These are phyloP conservation scores for Phialophora expanda DNA, from an alignment of 2,329 filamentous ascomycete genomes.

Conservation along the genomic window DNA sequence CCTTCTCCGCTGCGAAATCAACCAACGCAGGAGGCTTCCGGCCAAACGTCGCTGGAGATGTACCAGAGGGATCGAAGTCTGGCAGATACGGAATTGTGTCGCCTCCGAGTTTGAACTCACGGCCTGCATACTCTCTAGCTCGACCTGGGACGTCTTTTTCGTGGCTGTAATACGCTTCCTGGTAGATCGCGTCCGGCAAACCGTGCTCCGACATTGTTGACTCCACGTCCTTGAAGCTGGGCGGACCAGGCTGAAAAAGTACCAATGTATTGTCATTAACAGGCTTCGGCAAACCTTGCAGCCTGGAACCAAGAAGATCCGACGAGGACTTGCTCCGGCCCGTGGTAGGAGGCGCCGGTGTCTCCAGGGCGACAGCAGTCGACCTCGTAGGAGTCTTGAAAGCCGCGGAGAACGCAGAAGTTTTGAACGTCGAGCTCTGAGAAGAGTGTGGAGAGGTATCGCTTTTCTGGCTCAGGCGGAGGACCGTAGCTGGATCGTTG, in stretches of 20 bases:
- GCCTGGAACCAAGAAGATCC: background rate
- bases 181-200: slow-evolving; percentile 74
- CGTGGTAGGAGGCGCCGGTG: slow-evolving; percentile 13
- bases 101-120: slow-evolving; percentile 79
- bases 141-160: slow-evolving; percentile 81
- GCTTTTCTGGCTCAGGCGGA: slow-evolving; percentile 70
- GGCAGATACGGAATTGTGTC: slow-evolving; percentile 79
- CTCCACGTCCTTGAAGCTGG: slow-evolving; percentile 50
- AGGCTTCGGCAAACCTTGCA: slow-evolving; percentile 10
- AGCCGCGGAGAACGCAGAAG: slow-evolving; percentile 8
- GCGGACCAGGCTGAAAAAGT: slow-evolving; percentile 39
- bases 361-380: slow-evolving; percentile 17
- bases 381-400: slow-evolving; percentile 20
- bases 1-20: slow-evolving; percentile 60
- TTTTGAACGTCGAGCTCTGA: slow-evolving; percentile 34
- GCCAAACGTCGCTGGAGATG: slow-evolving; percentile 62
- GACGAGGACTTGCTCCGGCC: slow-evolving; percentile 11
- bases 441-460: slow-evolving; percentile 57
- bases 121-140: slow-evolving; percentile 81
- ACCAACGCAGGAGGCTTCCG: slow-evolving; percentile 54
- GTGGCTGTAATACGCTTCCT: slow-evolving; percentile 82
- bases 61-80: slow-evolving; percentile 70
- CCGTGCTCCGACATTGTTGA: slow-evolving; percentile 62
- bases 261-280: slow-evolving; percentile 2
- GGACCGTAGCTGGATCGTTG: slow-evolving; percentile 65